Percentiles rank a stretch among this genome's conserved stretches.
These are phyloP conservation scores for Aspergillus nanangensis DNA, from an alignment of 495 filamentous ascomycete genomes.

Conservation along the genomic window DNA sequence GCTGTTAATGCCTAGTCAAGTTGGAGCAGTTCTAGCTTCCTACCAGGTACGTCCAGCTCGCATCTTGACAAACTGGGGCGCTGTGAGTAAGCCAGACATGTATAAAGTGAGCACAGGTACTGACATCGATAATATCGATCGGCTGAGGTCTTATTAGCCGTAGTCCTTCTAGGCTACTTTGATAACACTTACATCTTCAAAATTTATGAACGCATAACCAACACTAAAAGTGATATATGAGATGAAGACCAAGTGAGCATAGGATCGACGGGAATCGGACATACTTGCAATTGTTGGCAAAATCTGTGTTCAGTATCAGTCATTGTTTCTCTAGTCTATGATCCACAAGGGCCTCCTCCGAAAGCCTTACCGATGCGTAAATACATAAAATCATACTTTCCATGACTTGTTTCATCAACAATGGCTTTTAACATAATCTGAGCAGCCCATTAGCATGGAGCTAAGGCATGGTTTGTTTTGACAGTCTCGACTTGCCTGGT, in stretches of 20 bases:
- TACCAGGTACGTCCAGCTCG: slow-evolving; percentile 70
- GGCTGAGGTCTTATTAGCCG: slow-evolving; percentile 45
- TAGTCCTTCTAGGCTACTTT: not conserved
- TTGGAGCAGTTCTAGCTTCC: too few relatives aligned
- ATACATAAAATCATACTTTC: slow-evolving; percentile 92
- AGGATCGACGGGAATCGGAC: slow-evolving; percentile 30
- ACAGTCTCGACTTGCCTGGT: slow-evolving; percentile 63
- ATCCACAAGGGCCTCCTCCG: too few relatives aligned
- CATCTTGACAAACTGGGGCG: slow-evolving; percentile 65
- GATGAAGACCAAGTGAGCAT: not conserved
- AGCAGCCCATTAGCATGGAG: slow-evolving; percentile 6
- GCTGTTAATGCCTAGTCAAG: slow-evolving; percentile 8
- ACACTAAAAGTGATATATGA: slow-evolving; percentile 57
- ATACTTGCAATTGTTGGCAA: slow-evolving; percentile 85
- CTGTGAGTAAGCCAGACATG: slow-evolving; percentile 15
- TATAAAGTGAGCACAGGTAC: slow-evolving; percentile 12
- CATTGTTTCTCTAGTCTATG: too few relatives aligned
- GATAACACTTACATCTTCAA: slow-evolving; percentile 62
- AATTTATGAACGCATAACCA: slow-evolving; percentile 98
- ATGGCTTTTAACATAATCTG: slow-evolving; percentile 67
- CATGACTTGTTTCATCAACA: slow-evolving; percentile 71
- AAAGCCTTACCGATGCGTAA: slow-evolving; percentile 78
- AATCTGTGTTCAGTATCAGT: slow-evolving; percentile 47
- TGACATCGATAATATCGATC: slow-evolving; percentile 67
- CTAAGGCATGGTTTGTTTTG: too few relatives aligned